Percentiles rank a stretch among this genome's conserved stretches.
These are phyloP conservation scores for Tetracladium setigerum DNA, from an alignment of 495 filamentous ascomycete genomes.

Conservation along the genomic window DNA sequence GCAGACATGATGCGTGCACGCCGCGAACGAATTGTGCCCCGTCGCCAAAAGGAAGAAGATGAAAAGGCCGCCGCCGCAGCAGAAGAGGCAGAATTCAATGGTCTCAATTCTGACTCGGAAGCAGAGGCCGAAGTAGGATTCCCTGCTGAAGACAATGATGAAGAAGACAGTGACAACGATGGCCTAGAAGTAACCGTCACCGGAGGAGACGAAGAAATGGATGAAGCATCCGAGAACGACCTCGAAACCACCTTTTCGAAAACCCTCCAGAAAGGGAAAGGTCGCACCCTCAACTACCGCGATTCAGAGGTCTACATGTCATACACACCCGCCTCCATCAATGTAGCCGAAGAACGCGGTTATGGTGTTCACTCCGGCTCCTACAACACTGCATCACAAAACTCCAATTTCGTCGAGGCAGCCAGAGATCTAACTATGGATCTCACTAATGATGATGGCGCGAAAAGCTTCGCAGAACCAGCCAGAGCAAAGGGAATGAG, in stretches of 20 bases:
- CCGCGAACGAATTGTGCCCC: slow-evolving; percentile 51
- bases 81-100: slow-evolving; percentile 19
- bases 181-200: slow-evolving; percentile 29
- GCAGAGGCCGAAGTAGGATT: slow-evolving; percentile 23
- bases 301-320: slow-evolving; percentile 94
- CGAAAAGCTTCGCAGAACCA: slow-evolving; percentile 65
- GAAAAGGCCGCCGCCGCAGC: slow-evolving; percentile 27
- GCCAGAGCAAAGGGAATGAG: slow-evolving; percentile 62
- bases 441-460: slow-evolving; percentile 75
- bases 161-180: slow-evolving; percentile 34
- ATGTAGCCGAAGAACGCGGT: slow-evolving; percentile 75
- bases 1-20: slow-evolving; percentile 71
- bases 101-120: slow-evolving; percentile 15
- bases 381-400: slow-evolving; percentile 38
- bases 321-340: slow-evolving; percentile 71
- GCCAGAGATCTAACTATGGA: slow-evolving; percentile 84
- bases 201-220: slow-evolving; percentile 41
- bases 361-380: slow-evolving; percentile 86
- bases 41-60: slow-evolving; percentile 25
- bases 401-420: slow-evolving; percentile 70
- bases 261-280: slow-evolving; percentile 29
- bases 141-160: slow-evolving; percentile 29
- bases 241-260: slow-evolving; percentile 78
- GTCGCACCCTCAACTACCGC: slow-evolving; percentile 49
- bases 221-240: slow-evolving; percentile 63